Evolutionary conservation across 129 eudicot species (phyloP).

Genomic region (Scalesia atractyloides): DNA sequence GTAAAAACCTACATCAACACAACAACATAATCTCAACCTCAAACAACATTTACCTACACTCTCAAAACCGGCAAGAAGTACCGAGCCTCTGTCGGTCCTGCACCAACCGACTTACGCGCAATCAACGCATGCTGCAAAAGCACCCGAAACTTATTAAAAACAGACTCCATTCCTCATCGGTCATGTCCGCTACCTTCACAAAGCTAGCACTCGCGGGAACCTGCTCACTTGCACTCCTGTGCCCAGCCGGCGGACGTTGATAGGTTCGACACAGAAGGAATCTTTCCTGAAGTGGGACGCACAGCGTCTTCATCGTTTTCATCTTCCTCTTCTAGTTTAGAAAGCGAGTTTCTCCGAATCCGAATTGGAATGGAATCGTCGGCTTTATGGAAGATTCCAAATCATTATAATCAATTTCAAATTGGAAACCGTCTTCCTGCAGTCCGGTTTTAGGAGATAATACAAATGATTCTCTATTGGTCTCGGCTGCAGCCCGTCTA

Average conservation of each 20-base stretch:
- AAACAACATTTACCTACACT: slow-evolving; percentile 20
- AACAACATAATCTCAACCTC: slow-evolving; percentile 23
- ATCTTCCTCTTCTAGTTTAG: slow-evolving; percentile 63
- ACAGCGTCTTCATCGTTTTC: slow-evolving; percentile 20
- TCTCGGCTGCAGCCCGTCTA: slow-evolving; percentile 55
- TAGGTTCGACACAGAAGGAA: slow-evolving; percentile 40
- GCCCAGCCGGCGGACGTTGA: slow-evolving; percentile 73
- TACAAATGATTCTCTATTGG: slow-evolving; percentile 6
- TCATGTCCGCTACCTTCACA: slow-evolving; percentile 82
- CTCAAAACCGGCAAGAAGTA: slow-evolving; percentile 98
- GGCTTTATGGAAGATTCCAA: slow-evolving; percentile 36
- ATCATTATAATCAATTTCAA: slow-evolving; percentile 71
- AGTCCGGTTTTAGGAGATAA: slow-evolving; percentile 46
- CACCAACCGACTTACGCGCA: slow-evolving; percentile 56
- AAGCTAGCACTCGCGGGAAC: slow-evolving; percentile 71
- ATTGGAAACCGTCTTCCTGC: slow-evolving; percentile 56
- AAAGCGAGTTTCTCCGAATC: slow-evolving; percentile 60
- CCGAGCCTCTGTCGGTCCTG: slow-evolving; percentile 88
- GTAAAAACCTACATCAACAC: slow-evolving; percentile 28
- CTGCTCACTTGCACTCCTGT: slow-evolving; percentile 89
- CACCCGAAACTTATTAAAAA: slow-evolving; percentile 74
- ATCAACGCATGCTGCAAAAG: slow-evolving; percentile 58
- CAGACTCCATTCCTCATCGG: slow-evolving; percentile 72
- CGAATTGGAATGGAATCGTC: slow-evolving; percentile 35
- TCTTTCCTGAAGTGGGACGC: slow-evolving; percentile 24